Evolutionary conservation across 176 grass and related monocot genomes (phyloP).

Genomic region (Dendrocalamus sinicus): DNA sequence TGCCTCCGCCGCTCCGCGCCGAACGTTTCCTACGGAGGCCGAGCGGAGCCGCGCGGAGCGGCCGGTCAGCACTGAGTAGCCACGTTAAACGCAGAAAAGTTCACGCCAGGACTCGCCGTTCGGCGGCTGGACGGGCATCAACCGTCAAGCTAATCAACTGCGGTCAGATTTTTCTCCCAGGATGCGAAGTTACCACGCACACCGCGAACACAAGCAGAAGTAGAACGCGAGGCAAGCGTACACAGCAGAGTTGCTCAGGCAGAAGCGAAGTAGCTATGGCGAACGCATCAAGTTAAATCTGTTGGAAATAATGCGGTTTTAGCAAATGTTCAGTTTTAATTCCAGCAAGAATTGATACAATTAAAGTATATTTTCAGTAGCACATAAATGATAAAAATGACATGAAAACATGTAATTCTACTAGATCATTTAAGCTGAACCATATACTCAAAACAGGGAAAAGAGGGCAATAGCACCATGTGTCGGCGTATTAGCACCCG

Average conservation of each 20-base stretch:
- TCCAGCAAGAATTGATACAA: no score
- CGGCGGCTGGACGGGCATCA: not conserved
- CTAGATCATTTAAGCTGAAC: no score
- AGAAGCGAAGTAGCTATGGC: not conserved
- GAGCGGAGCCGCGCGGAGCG: not conserved
- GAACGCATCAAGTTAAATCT: not conserved
- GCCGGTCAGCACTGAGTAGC: not conserved
- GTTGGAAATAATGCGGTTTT: no score
- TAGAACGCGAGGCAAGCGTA: not conserved
- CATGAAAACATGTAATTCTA: no score
- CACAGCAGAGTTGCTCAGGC: not conserved
- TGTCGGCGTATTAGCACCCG: no score
- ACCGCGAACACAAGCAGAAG: not conserved
- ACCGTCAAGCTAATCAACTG: not conserved
- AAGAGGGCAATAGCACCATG: no score
- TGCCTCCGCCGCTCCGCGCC: not conserved
- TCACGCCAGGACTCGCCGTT: not conserved
- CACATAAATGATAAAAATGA: no score
- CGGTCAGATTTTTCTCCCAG: no score
- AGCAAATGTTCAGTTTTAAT: no score
- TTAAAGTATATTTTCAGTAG: no score
- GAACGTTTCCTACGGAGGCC: not conserved
- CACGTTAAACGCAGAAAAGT: not conserved
- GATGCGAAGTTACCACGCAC: not conserved
- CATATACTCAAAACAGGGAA: no score